Conservation (phyloP, 1,139 yeast species). For the Suhomyces panamericanus region DNA sequence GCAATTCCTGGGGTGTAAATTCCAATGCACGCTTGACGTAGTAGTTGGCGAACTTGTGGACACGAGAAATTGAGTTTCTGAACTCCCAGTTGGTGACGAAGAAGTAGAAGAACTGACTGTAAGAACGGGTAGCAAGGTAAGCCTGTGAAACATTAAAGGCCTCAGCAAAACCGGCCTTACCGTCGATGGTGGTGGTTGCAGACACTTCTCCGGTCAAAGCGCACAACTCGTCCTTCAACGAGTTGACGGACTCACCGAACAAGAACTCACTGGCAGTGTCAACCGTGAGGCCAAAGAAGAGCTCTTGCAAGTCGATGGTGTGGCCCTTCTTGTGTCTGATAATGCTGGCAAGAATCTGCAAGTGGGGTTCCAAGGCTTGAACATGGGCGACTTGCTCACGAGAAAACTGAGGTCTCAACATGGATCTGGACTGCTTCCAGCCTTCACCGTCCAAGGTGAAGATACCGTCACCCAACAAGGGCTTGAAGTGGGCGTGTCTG, state of each 20-base stretch:
- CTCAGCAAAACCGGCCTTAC: conserved; percentile 30
- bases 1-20: conserved; percentile 30
- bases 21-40: conserved; percentile 23
- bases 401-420: conserved; percentile 30
- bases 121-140: conserved; percentile 36
- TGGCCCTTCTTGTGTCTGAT: conserved; percentile 16
- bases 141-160: conserved; percentile 44
- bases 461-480: conserved; percentile 28
- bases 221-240: conserved; percentile 21
- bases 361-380: conserved; percentile 25
- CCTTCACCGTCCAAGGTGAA: conserved; percentile 30
- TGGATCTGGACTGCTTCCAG: conserved; percentile 29
- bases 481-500: conserved; percentile 23
- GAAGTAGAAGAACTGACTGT: conserved; percentile 37
- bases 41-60: conserved; percentile 35
- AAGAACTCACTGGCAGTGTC: conserved; percentile 61
- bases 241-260: conserved; percentile 54
- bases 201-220: not conserved
- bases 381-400: conserved; percentile 29
- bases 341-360: conserved; percentile 20
- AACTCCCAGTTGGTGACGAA: conserved; percentile 34
- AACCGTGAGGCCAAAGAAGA: conserved; percentile 52
- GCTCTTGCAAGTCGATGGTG: conserved; percentile 47
- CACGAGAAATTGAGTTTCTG: conserved; percentile 25
- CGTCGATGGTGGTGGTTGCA: not conserved